These are phyloP conservation scores for Panaeolus papilionaceus DNA, from an alignment of 768 basidiomycete species.

Conservation along the genomic window DNA sequence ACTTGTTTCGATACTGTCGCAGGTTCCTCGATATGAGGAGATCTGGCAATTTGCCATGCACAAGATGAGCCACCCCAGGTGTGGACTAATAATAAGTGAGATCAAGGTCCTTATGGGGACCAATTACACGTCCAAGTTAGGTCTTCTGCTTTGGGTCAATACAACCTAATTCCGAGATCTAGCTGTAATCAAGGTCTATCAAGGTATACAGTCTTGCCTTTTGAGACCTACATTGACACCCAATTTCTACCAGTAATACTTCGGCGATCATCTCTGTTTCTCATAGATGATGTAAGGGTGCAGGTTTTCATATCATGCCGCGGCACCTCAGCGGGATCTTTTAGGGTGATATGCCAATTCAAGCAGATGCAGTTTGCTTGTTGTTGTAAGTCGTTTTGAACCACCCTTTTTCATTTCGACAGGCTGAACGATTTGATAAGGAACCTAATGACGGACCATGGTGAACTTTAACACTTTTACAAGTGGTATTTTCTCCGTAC, in stretches of 20 bases:
- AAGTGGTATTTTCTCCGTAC: constrained; percentile 8
- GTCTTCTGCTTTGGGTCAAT: background rate
- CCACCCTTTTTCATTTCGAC: constrained; percentile 14
- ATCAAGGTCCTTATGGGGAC: constrained; percentile 11
- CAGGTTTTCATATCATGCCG: constrained; percentile 13
- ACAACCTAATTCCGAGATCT: constrained; percentile 10
- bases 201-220: constrained; percentile 14
- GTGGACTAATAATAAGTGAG: constrained; percentile 6
- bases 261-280: constrained; percentile 13
- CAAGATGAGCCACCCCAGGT: constrained; percentile 6
- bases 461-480: constrained; percentile 7
- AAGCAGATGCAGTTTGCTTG: background rate
- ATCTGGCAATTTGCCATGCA: constrained; percentile 4
- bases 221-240: constrained; percentile 9
- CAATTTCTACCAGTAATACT: background rate
- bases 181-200: background rate
- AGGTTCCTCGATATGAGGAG: constrained; percentile 3
- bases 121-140: background rate
- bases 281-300: constrained; percentile 13
- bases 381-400: constrained; percentile 4
- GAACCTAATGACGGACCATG: constrained; percentile 1
- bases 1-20: background rate
- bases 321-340: constrained; percentile 15
- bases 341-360: constrained; percentile 2
- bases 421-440: constrained; percentile 12